Percentiles rank a stretch among this genome's conserved stretches.
Conservation (phyloP, 257 asterid genomes). For the Marsdenia floribunda region DNA sequence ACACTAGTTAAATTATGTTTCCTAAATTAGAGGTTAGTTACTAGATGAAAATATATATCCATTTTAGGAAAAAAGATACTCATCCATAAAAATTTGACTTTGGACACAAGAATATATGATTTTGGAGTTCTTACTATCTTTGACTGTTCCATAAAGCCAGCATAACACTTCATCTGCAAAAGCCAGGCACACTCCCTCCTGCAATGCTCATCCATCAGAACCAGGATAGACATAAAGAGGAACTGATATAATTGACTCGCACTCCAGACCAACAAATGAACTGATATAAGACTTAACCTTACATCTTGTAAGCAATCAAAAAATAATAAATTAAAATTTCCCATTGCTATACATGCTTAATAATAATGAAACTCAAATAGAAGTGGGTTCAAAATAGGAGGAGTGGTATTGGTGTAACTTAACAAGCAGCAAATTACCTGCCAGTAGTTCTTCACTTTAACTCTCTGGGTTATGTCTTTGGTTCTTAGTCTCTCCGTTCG, state of each 20-base stretch:
- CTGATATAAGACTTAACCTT: background rate
- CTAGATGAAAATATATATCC: background rate
- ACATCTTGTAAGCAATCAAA: background rate
- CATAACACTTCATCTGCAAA: constrained; percentile 97
- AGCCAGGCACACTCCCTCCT: constrained; percentile 99
- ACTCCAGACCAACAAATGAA: background rate
- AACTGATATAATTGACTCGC: background rate
- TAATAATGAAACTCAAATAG: too few species aligned
- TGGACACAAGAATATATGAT: background rate
- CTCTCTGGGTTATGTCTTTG: constrained; percentile 75
- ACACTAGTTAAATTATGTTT: too few species aligned
- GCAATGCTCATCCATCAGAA: constrained; percentile 24
- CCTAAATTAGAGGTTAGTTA: background rate
- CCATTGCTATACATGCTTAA: background rate
- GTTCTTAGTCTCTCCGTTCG: constrained; percentile 90
- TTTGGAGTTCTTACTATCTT: constrained; percentile 66
- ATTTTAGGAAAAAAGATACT: background rate
- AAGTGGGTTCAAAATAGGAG: background rate
- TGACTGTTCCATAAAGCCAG: constrained; percentile 97
- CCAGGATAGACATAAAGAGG: background rate
- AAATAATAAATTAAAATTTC: background rate
- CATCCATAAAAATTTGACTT: background rate
- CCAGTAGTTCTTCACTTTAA: constrained; percentile 90
- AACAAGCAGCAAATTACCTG: constrained; percentile 49
- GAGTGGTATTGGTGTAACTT: background rate